Conservation (phyloP, 768 basidiomycete genomes). For the Hydnomerulius pinastri region DNA sequence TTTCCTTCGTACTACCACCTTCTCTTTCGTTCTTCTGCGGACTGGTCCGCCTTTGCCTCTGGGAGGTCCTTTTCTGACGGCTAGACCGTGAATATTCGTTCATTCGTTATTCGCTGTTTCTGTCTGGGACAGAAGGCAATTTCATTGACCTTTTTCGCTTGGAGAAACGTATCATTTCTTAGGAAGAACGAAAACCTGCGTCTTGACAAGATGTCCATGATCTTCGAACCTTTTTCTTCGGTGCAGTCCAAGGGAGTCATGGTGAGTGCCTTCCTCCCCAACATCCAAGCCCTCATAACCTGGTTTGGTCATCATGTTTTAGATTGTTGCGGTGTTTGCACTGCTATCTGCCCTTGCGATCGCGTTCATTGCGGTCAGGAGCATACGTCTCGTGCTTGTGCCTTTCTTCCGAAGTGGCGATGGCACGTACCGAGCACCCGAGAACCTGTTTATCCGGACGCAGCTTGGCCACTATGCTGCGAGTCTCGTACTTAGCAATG, state of each 20-base stretch:
- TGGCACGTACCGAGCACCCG: conserved; percentile 34
- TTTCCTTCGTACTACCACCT: conserved; percentile 21
- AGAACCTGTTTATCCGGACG: conserved; percentile 68
- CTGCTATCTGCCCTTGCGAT: conserved; percentile 55
- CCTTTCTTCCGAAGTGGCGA: conserved; percentile 30
- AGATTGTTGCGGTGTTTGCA: conserved; percentile 55
- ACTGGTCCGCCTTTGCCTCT: conserved; percentile 37
- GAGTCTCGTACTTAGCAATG: conserved; percentile 61
- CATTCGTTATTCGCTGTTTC: conserved; percentile 6
- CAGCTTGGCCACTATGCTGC: conserved; percentile 71
- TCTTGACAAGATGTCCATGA: conserved; percentile 5
- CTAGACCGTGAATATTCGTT: conserved; percentile 19
- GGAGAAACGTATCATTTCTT: background rate
- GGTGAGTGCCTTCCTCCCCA: conserved; percentile 19
- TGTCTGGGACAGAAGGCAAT: conserved; percentile 15
- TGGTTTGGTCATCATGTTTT: background rate
- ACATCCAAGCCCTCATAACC: background rate
- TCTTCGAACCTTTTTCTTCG: conserved; percentile 12
- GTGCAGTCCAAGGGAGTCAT: conserved; percentile 14
- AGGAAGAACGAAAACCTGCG: conserved; percentile 4
- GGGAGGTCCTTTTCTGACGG: conserved; percentile 27
- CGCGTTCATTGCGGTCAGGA: conserved; percentile 48
- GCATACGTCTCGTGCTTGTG: conserved; percentile 47
- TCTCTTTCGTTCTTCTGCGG: conserved; percentile 31
- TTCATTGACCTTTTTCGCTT: background rate